phyloP scores from a whole-genome alignment of 768 basidiomycete genomes.

The Leccinellum luteum region DNA sequence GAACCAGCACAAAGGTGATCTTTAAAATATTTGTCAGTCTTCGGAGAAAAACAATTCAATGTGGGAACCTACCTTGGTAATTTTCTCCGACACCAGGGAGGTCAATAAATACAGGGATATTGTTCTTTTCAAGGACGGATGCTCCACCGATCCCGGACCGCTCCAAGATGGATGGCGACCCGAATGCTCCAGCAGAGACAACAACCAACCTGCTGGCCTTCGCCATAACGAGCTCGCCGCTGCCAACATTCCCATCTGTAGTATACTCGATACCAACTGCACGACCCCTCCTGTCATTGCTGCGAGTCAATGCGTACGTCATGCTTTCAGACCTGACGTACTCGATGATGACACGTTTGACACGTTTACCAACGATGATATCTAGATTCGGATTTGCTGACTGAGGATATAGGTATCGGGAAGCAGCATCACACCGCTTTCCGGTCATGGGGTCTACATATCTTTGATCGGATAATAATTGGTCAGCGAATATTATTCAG shows the following conservation, averaged over 20 bases:
- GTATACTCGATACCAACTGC: conserved; percentile 38
- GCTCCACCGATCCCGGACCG: conserved; percentile 65
- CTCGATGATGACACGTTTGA: background rate
- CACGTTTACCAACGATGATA: conserved; percentile 24
- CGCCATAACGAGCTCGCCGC: conserved; percentile 14
- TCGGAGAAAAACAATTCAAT: background rate
- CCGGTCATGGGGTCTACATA: conserved; percentile 47
- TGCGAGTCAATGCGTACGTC: background rate
- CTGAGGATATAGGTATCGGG: conserved; percentile 35
- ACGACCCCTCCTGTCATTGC: conserved; percentile 25
- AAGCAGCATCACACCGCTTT: conserved; percentile 27
- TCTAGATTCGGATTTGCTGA: conserved; percentile 28
- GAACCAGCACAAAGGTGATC: background rate
- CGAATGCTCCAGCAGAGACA: conserved; percentile 52
- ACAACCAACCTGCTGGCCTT: conserved; percentile 40
- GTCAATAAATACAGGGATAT: conserved; percentile 37
- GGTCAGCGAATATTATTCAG: background rate
- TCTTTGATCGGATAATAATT: conserved; percentile 30
- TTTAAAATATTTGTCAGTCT: background rate
- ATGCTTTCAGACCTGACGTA: background rate
- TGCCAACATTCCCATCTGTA: conserved; percentile 3
- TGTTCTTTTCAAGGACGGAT: conserved; percentile 44
- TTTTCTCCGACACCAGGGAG: background rate
- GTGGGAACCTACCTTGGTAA: conserved; percentile 39
- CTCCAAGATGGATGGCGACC: conserved; percentile 54